A percentile compares a stretch with the other conserved stretches of the same genome.
Evolutionary conservation across 495 filamentous ascomycete species (phyloP).

Genomic region (Collariella sp.): DNA sequence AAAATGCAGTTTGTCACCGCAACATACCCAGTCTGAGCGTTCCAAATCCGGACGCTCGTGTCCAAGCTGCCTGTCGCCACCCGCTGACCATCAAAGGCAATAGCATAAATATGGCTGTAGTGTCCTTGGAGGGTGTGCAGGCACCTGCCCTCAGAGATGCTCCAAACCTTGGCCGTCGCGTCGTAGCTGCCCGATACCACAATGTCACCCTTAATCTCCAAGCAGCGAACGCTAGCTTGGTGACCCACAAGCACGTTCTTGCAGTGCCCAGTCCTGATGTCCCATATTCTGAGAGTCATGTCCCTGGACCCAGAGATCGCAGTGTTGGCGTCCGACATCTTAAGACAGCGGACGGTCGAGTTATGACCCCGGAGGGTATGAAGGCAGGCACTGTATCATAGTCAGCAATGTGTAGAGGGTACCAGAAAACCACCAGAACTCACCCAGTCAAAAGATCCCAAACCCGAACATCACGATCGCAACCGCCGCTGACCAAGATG

Average conservation of each 20-base stretch:
- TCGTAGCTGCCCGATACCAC: conserved; percentile 97
- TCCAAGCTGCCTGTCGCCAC: conserved; percentile 97
- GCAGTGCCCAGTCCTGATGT: conserved; percentile 78
- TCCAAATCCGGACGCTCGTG: conserved; percentile 95
- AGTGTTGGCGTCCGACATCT: conserved; percentile 89
- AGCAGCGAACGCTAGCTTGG: conserved; percentile 90
- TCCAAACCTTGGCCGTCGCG: conserved; percentile 94
- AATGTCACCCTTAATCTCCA: conserved; percentile 91
- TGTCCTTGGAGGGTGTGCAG: conserved; percentile 84
- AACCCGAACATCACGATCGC: conserved; percentile 91
- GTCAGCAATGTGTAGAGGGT: conserved; percentile 24
- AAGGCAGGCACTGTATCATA: conserved; percentile 48
- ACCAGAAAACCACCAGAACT: conserved; percentile 21
- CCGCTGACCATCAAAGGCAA: conserved; percentile 86
- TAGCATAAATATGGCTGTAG: conserved; percentile 98
- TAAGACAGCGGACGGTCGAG: conserved; percentile 90
- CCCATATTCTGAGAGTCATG: conserved; percentile 91
- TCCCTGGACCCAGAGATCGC: conserved; percentile 95
- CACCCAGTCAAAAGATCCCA: conserved; percentile 97
- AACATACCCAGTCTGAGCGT: conserved; percentile 71
- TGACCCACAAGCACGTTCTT: conserved; percentile 89
- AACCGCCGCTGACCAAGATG: conserved; percentile 89
- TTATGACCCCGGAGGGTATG: conserved; percentile 89
- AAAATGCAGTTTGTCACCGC: background rate
- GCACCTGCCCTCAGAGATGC: conserved; percentile 86